Conservation (phyloP, 495 filamentous ascomycete genomes). For the Bacidia gigantensis region DNA sequence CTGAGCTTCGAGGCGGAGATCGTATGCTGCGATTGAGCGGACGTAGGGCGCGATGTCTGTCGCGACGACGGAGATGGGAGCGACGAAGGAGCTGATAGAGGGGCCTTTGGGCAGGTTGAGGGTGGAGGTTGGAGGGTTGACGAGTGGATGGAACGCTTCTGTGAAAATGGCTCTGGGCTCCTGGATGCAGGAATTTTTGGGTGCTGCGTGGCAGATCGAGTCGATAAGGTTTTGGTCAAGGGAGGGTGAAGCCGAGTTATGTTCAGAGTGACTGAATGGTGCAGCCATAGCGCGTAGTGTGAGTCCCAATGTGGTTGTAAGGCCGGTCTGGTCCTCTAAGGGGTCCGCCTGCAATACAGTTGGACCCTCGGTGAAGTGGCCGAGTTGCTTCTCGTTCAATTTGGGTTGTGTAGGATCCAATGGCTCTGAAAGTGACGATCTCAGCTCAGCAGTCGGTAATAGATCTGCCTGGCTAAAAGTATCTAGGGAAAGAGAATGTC, state of each 20-base stretch:
- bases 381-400: conserved; percentile 41
- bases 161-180: background rate
- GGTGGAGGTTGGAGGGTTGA: conserved; percentile 31
- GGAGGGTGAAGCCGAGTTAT: background rate
- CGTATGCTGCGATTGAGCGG: conserved; percentile 63
- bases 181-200: background rate
- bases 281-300: conserved; percentile 22
- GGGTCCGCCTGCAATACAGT: conserved; percentile 43
- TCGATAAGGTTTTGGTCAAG: background rate
- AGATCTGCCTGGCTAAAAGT: conserved; percentile 15
- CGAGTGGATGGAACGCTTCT: conserved; percentile 43
- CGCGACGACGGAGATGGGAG: conserved; percentile 44
- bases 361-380: conserved; percentile 51
- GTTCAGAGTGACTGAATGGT: background rate
- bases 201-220: conserved; percentile 3
- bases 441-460: conserved; percentile 1
- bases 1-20: conserved; percentile 52
- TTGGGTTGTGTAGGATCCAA: conserved; percentile 50
- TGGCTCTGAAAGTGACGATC: background rate
- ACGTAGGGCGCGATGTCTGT: conserved; percentile 77
- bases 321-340: conserved; percentile 27
- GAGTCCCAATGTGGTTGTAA: conserved; percentile 24
- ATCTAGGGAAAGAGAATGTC: conserved; percentile 10
- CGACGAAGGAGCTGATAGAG: conserved; percentile 53
- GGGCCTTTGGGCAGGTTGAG: no score